phyloP scores from a whole-genome alignment of 495 filamentous ascomycete species.

The Clavariopsis aquatica region DNA sequence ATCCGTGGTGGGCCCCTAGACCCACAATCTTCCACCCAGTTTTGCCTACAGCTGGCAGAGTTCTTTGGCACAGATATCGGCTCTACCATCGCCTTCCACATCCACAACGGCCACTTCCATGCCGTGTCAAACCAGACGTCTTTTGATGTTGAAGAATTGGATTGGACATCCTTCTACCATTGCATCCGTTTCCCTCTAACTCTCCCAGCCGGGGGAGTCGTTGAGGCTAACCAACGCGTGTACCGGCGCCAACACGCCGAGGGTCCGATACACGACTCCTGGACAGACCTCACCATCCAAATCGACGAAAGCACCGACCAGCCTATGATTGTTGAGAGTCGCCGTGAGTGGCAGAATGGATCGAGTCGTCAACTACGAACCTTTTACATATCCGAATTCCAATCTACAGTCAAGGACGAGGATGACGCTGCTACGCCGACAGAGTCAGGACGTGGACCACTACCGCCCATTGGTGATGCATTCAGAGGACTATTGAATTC shows the following conservation, averaged over 20 bases:
- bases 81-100: conserved; percentile 70
- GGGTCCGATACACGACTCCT: conserved; percentile 76
- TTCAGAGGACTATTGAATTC: conserved; percentile 21
- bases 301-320: conserved; percentile 62
- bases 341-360: conserved; percentile 67
- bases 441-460: background rate
- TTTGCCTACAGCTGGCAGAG: conserved; percentile 53
- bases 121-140: conserved; percentile 67
- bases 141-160: conserved; percentile 63
- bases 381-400: conserved; percentile 65
- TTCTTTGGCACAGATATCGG: conserved; percentile 66
- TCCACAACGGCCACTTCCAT: conserved; percentile 69
- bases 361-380: conserved; percentile 64
- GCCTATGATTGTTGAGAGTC: conserved; percentile 66
- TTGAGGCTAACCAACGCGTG: conserved; percentile 47
- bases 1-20: conserved; percentile 48
- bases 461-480: conserved; percentile 21
- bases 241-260: conserved; percentile 71
- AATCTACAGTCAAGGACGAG: conserved; percentile 9
- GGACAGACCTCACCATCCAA: conserved; percentile 67
- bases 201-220: conserved; percentile 42
- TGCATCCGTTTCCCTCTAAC: conserved; percentile 62
- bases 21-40: conserved; percentile 7
- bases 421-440: background rate
- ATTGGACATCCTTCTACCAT: conserved; percentile 72